phyloP scores from a whole-genome alignment of 225 moss, liverwort and hornwort species.

The Anthoceros angustus region DNA sequence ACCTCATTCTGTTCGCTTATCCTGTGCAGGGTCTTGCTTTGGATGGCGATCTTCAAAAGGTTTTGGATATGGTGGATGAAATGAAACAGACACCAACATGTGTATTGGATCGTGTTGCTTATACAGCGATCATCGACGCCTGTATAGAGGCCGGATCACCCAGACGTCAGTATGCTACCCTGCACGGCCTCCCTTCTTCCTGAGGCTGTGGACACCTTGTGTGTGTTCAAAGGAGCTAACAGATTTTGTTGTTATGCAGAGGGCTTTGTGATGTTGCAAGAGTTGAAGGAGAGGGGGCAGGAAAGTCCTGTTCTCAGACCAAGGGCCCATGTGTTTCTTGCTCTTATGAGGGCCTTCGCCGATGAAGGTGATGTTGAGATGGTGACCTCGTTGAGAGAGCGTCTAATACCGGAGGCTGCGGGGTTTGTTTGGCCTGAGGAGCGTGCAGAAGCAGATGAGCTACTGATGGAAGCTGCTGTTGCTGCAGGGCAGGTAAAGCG shows the following conservation, averaged over 20 bases:
- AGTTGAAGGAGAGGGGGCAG: conserved; percentile 62
- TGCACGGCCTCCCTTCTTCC: background rate
- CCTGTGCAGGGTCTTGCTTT: conserved; percentile 50
- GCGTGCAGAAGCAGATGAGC: conserved; percentile 95
- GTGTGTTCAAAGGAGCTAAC: background rate
- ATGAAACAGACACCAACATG: conserved; percentile 72
- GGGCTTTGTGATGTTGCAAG: conserved; percentile 35
- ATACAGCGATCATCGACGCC: conserved; percentile 80
- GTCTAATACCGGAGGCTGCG: conserved; percentile 68
- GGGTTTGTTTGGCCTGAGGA: conserved; percentile 76
- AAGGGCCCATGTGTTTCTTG: conserved; percentile 76
- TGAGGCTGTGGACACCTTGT: background rate
- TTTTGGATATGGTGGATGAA: conserved; percentile 48
- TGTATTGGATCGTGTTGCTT: conserved; percentile 87
- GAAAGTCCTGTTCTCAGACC: conserved; percentile 51
- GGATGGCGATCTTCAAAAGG: conserved; percentile 29
- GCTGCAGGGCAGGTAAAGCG: conserved; percentile 52
- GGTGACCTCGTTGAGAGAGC: conserved; percentile 43
- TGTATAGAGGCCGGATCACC: conserved; percentile 66
- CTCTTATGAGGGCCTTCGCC: conserved; percentile 91
- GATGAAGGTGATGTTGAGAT: conserved; percentile 51
- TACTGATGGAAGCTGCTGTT: conserved; percentile 80
- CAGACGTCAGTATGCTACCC: conserved; percentile 31
- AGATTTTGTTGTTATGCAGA: conserved; percentile 24
- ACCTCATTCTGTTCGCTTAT: conserved; percentile 1